Conservation (phyloP, 108 stramenopile species). For the Skeletonema costatum region DNA sequence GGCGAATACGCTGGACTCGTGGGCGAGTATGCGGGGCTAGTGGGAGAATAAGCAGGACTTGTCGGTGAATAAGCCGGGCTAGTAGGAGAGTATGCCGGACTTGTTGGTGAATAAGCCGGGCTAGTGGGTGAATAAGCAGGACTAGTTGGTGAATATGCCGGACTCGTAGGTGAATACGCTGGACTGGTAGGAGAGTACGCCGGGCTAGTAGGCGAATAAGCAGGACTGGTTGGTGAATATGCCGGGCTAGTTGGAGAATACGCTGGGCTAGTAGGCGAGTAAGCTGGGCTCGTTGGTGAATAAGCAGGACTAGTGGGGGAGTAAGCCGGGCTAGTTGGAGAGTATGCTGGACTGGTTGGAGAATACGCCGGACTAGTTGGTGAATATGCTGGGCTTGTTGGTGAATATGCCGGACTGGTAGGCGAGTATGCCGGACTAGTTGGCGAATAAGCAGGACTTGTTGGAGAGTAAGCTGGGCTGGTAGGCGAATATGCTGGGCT, state of each 20-base stretch:
- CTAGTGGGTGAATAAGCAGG: conserved; percentile 71
- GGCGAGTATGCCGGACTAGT: conserved; percentile 70
- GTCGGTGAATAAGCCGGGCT: conserved; percentile 91
- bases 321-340: conserved; percentile 63
- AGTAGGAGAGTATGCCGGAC: conserved; percentile 85
- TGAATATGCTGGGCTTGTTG: conserved; percentile 59
- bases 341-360: conserved; percentile 57
- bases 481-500: conserved; percentile 78
- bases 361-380: conserved; percentile 62
- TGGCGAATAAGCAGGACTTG: conserved; percentile 49
- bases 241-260: conserved; percentile 73
- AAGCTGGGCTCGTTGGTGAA: background rate
- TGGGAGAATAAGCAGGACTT: conserved; percentile 76
- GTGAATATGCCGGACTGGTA: conserved; percentile 57
- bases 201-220: conserved; percentile 83
- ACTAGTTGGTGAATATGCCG: conserved; percentile 81
- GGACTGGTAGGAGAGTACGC: conserved; percentile 87
- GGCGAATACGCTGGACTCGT: conserved; percentile 54
- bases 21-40: conserved; percentile 83
- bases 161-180: conserved; percentile 77
- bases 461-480: conserved; percentile 63
- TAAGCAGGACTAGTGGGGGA: conserved; percentile 12
- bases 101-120: conserved; percentile 66
- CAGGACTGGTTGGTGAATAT: conserved; percentile 72
- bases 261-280: conserved; percentile 43